A percentile compares a stretch with the other conserved stretches of the same genome.
phyloP scores from a whole-genome alignment of 2,329 filamentous ascomycete species.

The Bipolaris zeicola region DNA sequence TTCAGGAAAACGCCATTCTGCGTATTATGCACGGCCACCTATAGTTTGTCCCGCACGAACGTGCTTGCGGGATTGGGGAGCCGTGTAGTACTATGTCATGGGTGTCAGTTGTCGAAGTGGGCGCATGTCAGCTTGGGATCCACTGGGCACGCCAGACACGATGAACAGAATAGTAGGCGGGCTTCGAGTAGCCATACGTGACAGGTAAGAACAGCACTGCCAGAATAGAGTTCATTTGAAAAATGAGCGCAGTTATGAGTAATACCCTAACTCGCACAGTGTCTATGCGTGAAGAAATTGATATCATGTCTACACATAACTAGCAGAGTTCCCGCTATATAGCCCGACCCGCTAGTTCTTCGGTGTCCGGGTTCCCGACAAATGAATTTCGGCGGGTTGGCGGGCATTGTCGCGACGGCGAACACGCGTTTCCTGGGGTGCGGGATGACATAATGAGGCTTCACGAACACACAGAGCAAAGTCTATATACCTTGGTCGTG shows the following conservation, averaged over 20 bases:
- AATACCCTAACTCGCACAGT: too few relatives aligned
- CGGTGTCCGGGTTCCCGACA: not conserved
- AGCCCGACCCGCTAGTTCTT: too few relatives aligned
- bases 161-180: too few relatives aligned
- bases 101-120: not conserved
- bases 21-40: not conserved
- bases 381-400: not conserved
- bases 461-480: not conserved
- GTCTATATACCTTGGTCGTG: not conserved
- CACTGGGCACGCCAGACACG: too few relatives aligned
- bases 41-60: not conserved
- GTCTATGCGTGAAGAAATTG: too few relatives aligned
- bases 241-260: too few relatives aligned
- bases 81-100: not conserved
- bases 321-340: too few relatives aligned
- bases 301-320: too few relatives aligned
- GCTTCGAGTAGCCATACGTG: too few relatives aligned
- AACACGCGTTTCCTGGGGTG: conserved; percentile 2
- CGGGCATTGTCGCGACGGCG: not conserved
- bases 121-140: too few relatives aligned
- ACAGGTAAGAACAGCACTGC: too few relatives aligned
- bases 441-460: not conserved
- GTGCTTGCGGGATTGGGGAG: conserved; percentile 1
- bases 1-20: not conserved
- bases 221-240: too few relatives aligned